Percentiles rank a stretch among this genome's conserved stretches.
phyloP scores from a whole-genome alignment of 495 filamentous ascomycete genomes.

The Extremus antarcticus region DNA sequence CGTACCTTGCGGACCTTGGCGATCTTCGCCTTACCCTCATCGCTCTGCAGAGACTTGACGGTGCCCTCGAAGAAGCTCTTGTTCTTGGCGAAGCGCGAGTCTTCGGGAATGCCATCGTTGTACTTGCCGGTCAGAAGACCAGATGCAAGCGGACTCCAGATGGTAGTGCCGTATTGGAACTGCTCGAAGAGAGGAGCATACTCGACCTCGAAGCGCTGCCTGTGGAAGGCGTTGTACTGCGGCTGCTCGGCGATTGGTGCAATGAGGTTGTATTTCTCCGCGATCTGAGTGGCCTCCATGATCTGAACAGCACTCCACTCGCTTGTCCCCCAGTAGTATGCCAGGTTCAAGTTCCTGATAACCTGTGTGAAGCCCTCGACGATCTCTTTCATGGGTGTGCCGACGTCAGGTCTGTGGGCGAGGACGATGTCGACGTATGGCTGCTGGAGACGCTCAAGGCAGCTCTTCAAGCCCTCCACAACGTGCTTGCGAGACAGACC shows the following conservation, averaged over 20 bases:
- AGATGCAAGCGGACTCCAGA: constrained; percentile 34
- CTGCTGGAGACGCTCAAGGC: constrained; percentile 33
- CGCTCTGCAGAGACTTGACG: constrained; percentile 24
- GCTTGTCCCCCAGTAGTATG: constrained; percentile 45
- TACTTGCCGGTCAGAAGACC: constrained; percentile 36
- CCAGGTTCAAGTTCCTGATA: constrained; percentile 36
- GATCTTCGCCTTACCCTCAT: constrained; percentile 33
- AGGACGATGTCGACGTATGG: constrained; percentile 41
- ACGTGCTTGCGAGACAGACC: constrained; percentile 38
- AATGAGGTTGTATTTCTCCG: constrained; percentile 47
- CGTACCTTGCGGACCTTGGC: constrained; percentile 31
- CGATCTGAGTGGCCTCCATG: constrained; percentile 42
- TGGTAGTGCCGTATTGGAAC: constrained; percentile 34
- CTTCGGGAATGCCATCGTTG: constrained; percentile 35
- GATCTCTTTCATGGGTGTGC: constrained; percentile 40
- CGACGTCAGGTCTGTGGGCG: constrained; percentile 36
- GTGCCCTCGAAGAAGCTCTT: constrained; percentile 27
- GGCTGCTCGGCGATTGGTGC: constrained; percentile 49
- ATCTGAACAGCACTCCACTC: constrained; percentile 48
- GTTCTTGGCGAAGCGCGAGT: constrained; percentile 33
- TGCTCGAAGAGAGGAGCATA: constrained; percentile 33
- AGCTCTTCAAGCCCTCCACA: constrained; percentile 39
- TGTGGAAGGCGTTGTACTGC: constrained; percentile 46
- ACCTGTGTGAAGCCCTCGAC: constrained; percentile 41
- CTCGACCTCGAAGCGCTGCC: constrained; percentile 42